Percentiles rank a stretch among this genome's conserved stretches.
phyloP scores from a whole-genome alignment of 2,329 filamentous ascomycete genomes.

The Colletotrichum sp. region DNA sequence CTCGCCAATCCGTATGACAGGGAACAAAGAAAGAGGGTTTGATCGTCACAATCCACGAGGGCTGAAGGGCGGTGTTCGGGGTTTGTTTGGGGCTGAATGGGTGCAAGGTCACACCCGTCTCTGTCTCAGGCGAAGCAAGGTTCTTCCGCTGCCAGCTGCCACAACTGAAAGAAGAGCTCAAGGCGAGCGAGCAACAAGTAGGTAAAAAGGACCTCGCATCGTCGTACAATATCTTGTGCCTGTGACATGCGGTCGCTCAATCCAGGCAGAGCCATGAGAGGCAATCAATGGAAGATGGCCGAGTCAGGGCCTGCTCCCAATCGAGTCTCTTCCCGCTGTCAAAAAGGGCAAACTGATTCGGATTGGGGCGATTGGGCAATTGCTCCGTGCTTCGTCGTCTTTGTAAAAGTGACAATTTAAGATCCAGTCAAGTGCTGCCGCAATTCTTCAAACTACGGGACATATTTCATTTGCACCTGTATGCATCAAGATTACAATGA shows the following conservation, averaged over 20 bases:
- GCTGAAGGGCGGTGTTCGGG: neutral
- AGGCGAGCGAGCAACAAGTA: neutral
- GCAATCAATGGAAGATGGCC: neutral
- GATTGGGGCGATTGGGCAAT: neutral
- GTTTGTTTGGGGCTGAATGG: neutral
- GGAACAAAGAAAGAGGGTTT: neutral
- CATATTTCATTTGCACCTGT: neutral
- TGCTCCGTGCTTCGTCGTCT: neutral
- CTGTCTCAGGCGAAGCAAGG: neutral
- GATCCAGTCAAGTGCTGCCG: neutral
- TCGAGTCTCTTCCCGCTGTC: neutral
- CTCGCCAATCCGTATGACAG: neutral
- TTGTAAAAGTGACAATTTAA: neutral
- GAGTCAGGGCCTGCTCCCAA: neutral
- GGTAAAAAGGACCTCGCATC: neutral
- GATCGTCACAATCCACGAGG: neutral
- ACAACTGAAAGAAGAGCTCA: neutral
- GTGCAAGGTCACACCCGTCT: neutral
- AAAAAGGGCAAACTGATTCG: neutral
- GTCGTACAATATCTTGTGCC: neutral
- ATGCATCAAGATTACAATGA: neutral
- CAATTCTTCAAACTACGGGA: neutral
- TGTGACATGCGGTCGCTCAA: neutral
- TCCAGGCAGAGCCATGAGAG: neutral
- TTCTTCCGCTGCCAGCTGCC: neutral